Evolutionary conservation across 202 grass and related monocot species (phyloP).

Genomic region (Sporobolus alterniflorus): DNA sequence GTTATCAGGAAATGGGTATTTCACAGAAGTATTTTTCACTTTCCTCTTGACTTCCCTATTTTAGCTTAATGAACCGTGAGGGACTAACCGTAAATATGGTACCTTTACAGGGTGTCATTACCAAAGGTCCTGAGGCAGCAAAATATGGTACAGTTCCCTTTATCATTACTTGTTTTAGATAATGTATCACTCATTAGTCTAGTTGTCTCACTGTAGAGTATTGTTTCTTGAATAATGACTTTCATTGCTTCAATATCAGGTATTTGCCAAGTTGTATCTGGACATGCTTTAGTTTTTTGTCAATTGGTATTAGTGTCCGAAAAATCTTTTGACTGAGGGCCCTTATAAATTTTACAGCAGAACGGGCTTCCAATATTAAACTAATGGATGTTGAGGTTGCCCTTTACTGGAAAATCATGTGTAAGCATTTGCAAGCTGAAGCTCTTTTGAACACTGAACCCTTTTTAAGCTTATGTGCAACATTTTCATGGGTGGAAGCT

Average conservation of each 20-base stretch:
- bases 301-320: slow-evolving; percentile 15
- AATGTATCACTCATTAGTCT: background rate
- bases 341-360: slow-evolving; percentile 41
- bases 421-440: slow-evolving; percentile 90
- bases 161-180: background rate
- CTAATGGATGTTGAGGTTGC: slow-evolving; percentile 88
- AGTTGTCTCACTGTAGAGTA: background rate
- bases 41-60: background rate
- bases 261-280: slow-evolving; percentile 51
- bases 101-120: too few relatives aligned
- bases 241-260: slow-evolving; percentile 40
- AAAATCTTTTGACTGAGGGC: background rate
- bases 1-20: background rate
- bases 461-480: slow-evolving; percentile 16
- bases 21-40: background rate
- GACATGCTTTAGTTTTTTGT: background rate
- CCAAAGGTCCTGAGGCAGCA: slow-evolving; percentile 60
- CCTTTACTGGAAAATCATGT: slow-evolving; percentile 93
- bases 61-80: background rate
- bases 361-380: slow-evolving; percentile 53
- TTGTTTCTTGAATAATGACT: slow-evolving; percentile 2
- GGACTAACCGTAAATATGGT: too few relatives aligned
- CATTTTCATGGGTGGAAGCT: slow-evolving; percentile 18
- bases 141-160: slow-evolving; percentile 67
- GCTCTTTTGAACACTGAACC: slow-evolving; percentile 68